These are phyloP conservation scores for Entonaema liquescens DNA, from an alignment of 495 filamentous ascomycete species.

Conservation along the genomic window DNA sequence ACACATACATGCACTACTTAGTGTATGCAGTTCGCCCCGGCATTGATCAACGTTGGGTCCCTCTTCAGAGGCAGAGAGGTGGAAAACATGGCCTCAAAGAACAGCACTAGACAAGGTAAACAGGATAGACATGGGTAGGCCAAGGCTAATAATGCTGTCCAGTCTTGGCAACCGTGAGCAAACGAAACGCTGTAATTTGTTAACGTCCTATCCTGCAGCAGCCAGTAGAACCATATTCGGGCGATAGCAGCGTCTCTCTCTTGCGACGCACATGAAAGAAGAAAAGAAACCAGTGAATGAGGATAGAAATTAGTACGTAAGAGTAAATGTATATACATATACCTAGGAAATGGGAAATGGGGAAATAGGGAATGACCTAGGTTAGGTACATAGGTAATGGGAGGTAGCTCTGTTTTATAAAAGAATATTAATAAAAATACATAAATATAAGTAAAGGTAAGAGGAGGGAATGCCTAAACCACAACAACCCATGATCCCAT, in stretches of 20 bases:
- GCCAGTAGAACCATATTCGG: neutral
- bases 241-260: no score
- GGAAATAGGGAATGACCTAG: no score
- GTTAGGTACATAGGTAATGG: no score
- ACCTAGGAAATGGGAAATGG: neutral
- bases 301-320: no score
- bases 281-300: no score
- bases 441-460: neutral
- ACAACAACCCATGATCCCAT: constrained; percentile 36
- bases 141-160: constrained; percentile 19
- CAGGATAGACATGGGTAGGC: constrained; percentile 1
- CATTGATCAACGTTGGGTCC: constrained; percentile 30
- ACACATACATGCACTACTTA: no score
- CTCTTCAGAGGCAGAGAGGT: constrained; percentile 26
- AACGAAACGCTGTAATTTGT: constrained; percentile 34
- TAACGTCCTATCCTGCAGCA: neutral
- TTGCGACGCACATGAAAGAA: no score
- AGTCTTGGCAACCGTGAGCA: constrained; percentile 23
- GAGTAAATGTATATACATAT: no score
- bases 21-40: constrained; percentile 34
- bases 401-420: constrained; percentile 31
- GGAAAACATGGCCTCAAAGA: constrained; percentile 25
- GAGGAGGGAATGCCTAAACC: neutral
- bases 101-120: constrained; percentile 18
- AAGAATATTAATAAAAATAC: constrained; percentile 2